Percentiles rank a stretch among this genome's conserved stretches.
These are phyloP conservation scores for Artemisia annua DNA, from an alignment of 129 eudicot species.

Conservation along the genomic window DNA sequence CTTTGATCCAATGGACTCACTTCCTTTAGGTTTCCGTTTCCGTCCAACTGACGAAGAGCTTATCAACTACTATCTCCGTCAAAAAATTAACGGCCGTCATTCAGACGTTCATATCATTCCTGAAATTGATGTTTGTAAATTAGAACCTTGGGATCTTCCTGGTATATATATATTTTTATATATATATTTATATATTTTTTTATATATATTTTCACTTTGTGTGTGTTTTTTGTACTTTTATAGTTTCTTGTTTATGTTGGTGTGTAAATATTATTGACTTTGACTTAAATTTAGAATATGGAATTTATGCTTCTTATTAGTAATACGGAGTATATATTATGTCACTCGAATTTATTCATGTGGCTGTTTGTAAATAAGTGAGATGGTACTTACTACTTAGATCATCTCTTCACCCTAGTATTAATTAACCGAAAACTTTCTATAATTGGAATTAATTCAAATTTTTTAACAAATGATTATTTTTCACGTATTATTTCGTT, in stretches of 20 bases:
- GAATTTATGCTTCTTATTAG: constrained; percentile 23
- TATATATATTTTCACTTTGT: neutral
- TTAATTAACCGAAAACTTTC: too few relatives aligned
- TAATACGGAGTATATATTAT: too few relatives aligned
- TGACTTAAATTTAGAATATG: constrained; percentile 26
- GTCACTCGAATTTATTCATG: too few relatives aligned
- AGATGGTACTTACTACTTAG: too few relatives aligned
- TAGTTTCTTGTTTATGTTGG: too few relatives aligned
- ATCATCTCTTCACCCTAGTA: too few relatives aligned
- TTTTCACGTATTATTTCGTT: too few relatives aligned
- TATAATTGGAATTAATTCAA: too few relatives aligned
- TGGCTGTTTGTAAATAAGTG: too few relatives aligned
- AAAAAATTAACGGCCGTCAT: constrained; percentile 59
- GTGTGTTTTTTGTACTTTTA: neutral
- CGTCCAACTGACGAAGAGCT: constrained; percentile 71
- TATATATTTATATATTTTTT: too few relatives aligned
- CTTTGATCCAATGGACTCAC: constrained; percentile 32
- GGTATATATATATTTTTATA: constrained; percentile 17
- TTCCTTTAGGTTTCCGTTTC: constrained; percentile 63
- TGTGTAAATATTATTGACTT: too few relatives aligned
- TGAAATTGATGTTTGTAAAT: constrained; percentile 62
- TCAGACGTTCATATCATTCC: constrained; percentile 60
- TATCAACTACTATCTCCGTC: constrained; percentile 49
- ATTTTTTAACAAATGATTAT: too few relatives aligned
- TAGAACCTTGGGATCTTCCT: constrained; percentile 78